phyloP scores from a whole-genome alignment of 2,329 filamentous ascomycete genomes.

The Clonostachys byssicola region DNA sequence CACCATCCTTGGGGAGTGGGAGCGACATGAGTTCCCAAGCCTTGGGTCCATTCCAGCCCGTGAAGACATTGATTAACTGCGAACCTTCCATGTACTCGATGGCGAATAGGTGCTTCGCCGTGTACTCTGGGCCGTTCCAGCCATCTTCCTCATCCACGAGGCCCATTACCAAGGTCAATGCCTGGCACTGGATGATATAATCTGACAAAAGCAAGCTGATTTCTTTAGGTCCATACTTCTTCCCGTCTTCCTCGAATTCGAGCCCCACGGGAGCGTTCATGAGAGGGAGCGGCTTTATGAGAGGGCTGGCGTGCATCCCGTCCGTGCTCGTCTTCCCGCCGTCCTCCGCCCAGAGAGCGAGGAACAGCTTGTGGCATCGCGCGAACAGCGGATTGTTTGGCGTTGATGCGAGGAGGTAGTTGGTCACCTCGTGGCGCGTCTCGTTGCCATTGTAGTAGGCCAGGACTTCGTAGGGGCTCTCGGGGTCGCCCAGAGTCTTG shows the following conservation, averaged over 20 bases:
- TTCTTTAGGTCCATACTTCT: conserved; percentile 27
- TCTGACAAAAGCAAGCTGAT: conserved; percentile 41
- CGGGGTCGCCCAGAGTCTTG: conserved; percentile 37
- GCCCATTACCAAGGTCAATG: conserved; percentile 44
- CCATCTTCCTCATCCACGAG: conserved; percentile 41
- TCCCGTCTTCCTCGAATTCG: conserved; percentile 12
- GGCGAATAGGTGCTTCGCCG: conserved; percentile 39
- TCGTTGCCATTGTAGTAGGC: conserved; percentile 34
- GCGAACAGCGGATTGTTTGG: conserved; percentile 39
- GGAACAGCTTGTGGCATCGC: conserved; percentile 40
- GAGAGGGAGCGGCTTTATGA: conserved; percentile 38
- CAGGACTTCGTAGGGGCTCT: conserved; percentile 40
- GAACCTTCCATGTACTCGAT: conserved; percentile 44
- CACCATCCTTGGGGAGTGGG: conserved; percentile 23
- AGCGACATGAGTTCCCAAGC: conserved; percentile 45
- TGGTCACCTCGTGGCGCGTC: conserved; percentile 30
- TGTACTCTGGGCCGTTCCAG: conserved; percentile 52
- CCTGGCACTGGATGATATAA: conserved; percentile 54
- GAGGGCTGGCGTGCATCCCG: conserved; percentile 40
- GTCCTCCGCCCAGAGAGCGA: conserved; percentile 42
- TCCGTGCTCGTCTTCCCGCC: conserved; percentile 41
- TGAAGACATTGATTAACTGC: conserved; percentile 48
- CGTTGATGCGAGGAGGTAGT: conserved; percentile 41
- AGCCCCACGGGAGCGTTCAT: conserved; percentile 14
- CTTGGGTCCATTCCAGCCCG: conserved; percentile 41